Percentiles rank a stretch among this genome's conserved stretches.
These are phyloP conservation scores for Chamaecyparis obtusa DNA, from an alignment of 75 land plant species.

Conservation along the genomic window DNA sequence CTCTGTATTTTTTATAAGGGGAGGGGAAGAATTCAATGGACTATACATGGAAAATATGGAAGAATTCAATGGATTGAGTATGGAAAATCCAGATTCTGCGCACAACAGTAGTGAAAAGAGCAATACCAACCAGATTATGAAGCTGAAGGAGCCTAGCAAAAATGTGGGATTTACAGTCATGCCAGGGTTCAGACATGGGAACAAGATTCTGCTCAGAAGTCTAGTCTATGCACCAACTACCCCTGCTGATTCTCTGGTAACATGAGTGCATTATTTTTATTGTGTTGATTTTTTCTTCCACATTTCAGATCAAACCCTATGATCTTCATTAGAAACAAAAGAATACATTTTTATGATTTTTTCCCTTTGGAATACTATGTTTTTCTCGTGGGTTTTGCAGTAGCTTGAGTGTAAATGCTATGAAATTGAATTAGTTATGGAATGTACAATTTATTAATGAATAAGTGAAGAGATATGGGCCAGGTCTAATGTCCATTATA, in stretches of 20 bases:
- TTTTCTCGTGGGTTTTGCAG: too few species aligned
- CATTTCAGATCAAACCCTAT: too few species aligned
- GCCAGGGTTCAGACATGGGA: constrained; percentile 85
- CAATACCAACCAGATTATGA: background rate
- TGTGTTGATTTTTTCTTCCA: too few species aligned
- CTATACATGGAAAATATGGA: constrained; percentile 67
- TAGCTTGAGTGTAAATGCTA: too few species aligned
- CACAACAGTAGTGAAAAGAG: background rate
- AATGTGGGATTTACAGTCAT: constrained; percentile 86
- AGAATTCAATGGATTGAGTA: constrained; percentile 8
- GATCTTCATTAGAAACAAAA: too few species aligned
- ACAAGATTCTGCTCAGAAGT: constrained; percentile 51
- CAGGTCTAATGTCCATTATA: too few species aligned
- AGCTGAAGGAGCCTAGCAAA: constrained; percentile 7
- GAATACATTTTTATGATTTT: too few species aligned
- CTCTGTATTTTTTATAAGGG: constrained; percentile 63
- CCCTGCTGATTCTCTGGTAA: background rate
- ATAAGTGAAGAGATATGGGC: too few species aligned
- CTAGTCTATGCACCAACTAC: constrained; percentile 20
- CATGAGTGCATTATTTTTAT: too few species aligned
- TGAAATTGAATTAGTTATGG: too few species aligned
- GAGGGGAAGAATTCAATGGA: constrained; percentile 54
- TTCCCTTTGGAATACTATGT: too few species aligned
- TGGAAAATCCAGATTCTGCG: constrained; percentile 10
- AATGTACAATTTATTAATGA: too few species aligned